A percentile compares a stretch with the other conserved stretches of the same genome.
Conservation (phyloP, 2,329 filamentous ascomycete species). For the Aspergillus tamarii region DNA sequence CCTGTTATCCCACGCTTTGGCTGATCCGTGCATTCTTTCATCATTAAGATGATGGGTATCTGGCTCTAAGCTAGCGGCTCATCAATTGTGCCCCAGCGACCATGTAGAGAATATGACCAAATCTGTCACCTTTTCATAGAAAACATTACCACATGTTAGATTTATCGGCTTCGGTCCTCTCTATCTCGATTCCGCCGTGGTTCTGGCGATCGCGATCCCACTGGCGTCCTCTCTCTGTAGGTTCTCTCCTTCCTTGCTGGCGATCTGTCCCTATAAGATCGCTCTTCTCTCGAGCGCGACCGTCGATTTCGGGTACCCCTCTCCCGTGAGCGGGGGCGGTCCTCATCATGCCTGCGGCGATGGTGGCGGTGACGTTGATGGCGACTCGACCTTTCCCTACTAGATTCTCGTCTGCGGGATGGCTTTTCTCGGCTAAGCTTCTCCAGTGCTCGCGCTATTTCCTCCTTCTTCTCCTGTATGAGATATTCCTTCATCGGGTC, state of each 20-base stretch:
- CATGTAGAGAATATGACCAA: conserved; percentile 1
- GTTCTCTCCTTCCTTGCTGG: conserved; percentile 32
- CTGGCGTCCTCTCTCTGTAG: conserved; percentile 30
- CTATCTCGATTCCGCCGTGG: conserved; percentile 33
- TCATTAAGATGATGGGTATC: not conserved
- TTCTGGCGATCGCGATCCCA: conserved; percentile 34
- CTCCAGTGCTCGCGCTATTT: conserved; percentile 72
- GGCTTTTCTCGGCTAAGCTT: conserved; percentile 55
- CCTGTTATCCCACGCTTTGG: not conserved
- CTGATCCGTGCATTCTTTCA: not conserved
- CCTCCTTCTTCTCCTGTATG: conserved; percentile 87
- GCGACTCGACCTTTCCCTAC: conserved; percentile 45
- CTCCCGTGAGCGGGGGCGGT: conserved; percentile 36
- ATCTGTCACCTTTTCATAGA: conserved; percentile 1
- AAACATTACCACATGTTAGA: not conserved
- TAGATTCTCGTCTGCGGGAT: conserved; percentile 35
- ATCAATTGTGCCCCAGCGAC: not conserved
- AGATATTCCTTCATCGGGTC: conserved; percentile 96
- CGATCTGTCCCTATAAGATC: conserved; percentile 28
- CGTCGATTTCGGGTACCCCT: conserved; percentile 33
- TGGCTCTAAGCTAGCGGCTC: not conserved
- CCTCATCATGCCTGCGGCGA: conserved; percentile 42
- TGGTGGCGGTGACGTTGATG: conserved; percentile 52
- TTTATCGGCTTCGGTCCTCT: conserved; percentile 36
- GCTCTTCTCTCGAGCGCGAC: conserved; percentile 29